Conservation (phyloP, 768 basidiomycete species). For the Candolleomyces eurysporus region DNA sequence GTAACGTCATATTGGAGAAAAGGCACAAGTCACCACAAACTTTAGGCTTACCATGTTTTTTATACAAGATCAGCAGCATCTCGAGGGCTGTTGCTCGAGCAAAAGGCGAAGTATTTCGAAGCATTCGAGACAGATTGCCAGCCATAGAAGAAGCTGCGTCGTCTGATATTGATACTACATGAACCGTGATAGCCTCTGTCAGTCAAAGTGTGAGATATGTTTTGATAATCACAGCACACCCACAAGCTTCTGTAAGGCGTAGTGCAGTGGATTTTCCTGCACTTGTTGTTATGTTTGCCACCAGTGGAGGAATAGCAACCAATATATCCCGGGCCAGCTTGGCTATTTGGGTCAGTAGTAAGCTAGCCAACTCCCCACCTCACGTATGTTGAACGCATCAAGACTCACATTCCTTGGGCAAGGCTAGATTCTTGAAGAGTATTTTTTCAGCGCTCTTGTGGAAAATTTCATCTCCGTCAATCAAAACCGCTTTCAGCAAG, state of each 20-base stretch:
- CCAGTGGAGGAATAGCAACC: not conserved
- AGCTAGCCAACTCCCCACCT: too few species aligned
- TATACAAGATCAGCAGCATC: not conserved
- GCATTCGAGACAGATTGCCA: not conserved
- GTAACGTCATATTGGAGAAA: not conserved
- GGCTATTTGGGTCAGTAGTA: too few species aligned
- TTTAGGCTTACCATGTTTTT: not conserved
- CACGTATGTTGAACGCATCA: too few species aligned
- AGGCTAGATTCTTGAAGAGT: not conserved
- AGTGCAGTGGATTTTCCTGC: not conserved
- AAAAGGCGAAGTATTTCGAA: not conserved
- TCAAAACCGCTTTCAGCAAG: not conserved
- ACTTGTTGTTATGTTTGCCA: not conserved
- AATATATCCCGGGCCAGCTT: not conserved
- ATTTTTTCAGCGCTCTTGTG: not conserved
- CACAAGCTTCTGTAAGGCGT: not conserved
- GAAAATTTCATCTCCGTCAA: not conserved
- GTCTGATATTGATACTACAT: not conserved
- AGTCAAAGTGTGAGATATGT: too few species aligned
- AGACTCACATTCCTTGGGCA: not conserved
- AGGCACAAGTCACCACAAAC: too few species aligned
- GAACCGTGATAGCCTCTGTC: too few species aligned
- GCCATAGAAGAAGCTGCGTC: not conserved
- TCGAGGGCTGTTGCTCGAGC: not conserved
- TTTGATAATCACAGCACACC: too few species aligned